Evolutionary conservation across 139 green algal species (phyloP).

Genomic region (Astrephomene gubernaculifera): DNA sequence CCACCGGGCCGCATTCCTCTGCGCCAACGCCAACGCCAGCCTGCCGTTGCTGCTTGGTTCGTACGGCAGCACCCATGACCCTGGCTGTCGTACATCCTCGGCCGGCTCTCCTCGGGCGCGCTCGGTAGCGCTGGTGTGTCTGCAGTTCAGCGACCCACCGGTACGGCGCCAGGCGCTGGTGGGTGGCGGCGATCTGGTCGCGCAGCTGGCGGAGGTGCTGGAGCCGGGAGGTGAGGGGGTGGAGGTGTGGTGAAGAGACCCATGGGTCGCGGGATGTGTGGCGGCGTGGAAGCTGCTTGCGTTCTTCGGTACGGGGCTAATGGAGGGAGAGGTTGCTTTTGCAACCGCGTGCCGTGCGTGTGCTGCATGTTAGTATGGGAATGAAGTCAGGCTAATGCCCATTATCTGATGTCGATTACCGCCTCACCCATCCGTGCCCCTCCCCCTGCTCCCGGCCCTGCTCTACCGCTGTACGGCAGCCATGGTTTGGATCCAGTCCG

Average conservation of each 20-base stretch:
- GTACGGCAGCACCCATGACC: neutral
- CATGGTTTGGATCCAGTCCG: slow-evolving; percentile 32
- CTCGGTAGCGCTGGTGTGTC: slow-evolving; percentile 28
- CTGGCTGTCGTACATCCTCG: too few species aligned
- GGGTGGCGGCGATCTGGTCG: neutral
- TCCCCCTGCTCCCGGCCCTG: neutral
- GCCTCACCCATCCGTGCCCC: neutral
- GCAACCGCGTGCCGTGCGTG: too few species aligned
- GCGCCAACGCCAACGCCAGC: slow-evolving; percentile 31
- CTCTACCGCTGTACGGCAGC: neutral
- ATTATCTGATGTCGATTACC: too few species aligned
- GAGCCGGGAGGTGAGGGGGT: slow-evolving; percentile 6
- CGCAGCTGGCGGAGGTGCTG: slow-evolving; percentile 8
- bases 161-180: neutral
- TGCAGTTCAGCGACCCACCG: slow-evolving; percentile 28
- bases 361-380: too few species aligned
- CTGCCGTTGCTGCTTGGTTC: neutral
- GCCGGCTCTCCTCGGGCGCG: too few species aligned
- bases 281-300: neutral
- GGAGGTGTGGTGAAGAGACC: neutral
- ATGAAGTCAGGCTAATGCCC: too few species aligned
- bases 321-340: neutral
- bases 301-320: neutral
- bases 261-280: neutral
- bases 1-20: neutral